Conservation (phyloP, 257 asterid genomes). For the Solanum etuberosum region DNA sequence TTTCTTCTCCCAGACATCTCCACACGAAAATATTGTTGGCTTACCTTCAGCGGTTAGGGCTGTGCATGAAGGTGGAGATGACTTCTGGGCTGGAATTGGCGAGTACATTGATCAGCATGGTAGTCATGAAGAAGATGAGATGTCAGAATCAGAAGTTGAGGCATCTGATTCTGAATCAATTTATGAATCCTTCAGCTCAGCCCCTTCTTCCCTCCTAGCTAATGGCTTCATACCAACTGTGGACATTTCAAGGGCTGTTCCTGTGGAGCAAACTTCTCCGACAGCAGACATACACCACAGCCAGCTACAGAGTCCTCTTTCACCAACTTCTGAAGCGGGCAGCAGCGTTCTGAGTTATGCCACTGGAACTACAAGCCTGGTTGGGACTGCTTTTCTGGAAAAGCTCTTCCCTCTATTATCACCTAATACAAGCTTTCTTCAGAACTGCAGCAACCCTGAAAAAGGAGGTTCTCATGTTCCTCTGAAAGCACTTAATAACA, state of each 20-base stretch:
- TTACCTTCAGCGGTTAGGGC: conserved; percentile 11
- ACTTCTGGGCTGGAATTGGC: conserved; percentile 3
- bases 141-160: conserved; percentile 35
- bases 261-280: conserved; percentile 18
- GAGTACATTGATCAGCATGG: conserved; percentile 1
- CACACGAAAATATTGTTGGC: conserved; percentile 4
- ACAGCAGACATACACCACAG: conserved; percentile 2
- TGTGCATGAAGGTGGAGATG: conserved; percentile 12
- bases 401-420: conserved; percentile 68
- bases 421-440: conserved; percentile 15
- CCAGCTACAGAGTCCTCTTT: conserved; percentile 27
- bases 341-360: conserved; percentile 36
- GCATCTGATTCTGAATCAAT: conserved; percentile 22
- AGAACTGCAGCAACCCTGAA: conserved; percentile 18
- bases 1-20: conserved; percentile 4
- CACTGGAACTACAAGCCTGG: conserved; percentile 43
- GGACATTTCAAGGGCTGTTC: conserved; percentile 29
- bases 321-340: conserved; percentile 50
- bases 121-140: conserved; percentile 11
- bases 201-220: conserved; percentile 47
- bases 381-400: conserved; percentile 71
- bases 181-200: conserved; percentile 44
- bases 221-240: conserved; percentile 33
- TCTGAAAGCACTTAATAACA: conserved; percentile 8
- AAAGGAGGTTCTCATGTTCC: conserved; percentile 9